phyloP scores from a whole-genome alignment of 2,329 filamentous ascomycete genomes.

The Nemania sp. region DNA sequence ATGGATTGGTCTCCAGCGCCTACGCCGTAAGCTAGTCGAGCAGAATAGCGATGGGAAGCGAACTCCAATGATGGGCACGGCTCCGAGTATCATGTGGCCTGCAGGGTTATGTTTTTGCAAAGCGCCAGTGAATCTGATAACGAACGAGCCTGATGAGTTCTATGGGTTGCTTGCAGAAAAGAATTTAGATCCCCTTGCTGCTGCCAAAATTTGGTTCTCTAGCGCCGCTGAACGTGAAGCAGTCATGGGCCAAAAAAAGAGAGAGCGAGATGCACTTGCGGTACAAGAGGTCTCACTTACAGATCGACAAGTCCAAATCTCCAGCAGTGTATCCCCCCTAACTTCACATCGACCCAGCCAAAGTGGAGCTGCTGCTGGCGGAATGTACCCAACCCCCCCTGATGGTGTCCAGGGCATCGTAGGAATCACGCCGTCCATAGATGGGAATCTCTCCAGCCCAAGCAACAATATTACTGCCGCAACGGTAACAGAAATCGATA shows the following conservation, averaged over 20 bases:
- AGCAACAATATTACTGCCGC: slow-evolving; percentile 45
- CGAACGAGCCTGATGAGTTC: slow-evolving; percentile 46
- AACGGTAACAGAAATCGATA: slow-evolving; percentile 45
- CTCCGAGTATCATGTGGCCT: slow-evolving; percentile 57
- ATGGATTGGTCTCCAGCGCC: slow-evolving; percentile 57
- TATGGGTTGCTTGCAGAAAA: slow-evolving; percentile 45
- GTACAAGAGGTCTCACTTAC: slow-evolving; percentile 48
- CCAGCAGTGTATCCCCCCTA: slow-evolving; percentile 57
- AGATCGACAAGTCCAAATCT: slow-evolving; percentile 46
- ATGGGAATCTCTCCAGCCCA: slow-evolving; percentile 60
- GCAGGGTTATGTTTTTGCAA: slow-evolving; percentile 57
- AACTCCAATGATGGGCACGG: slow-evolving; percentile 41
- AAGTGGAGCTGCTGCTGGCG: slow-evolving; percentile 48
- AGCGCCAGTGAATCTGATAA: slow-evolving; percentile 46
- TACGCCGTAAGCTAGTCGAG: slow-evolving; percentile 49
- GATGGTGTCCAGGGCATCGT: slow-evolving; percentile 61
- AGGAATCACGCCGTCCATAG: slow-evolving; percentile 59
- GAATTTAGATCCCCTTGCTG: slow-evolving; percentile 52
- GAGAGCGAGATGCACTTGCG: slow-evolving; percentile 50
- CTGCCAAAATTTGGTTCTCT: slow-evolving; percentile 54
- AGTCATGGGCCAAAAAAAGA: slow-evolving; percentile 51
- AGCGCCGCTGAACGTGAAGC: slow-evolving; percentile 51
- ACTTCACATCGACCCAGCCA: slow-evolving; percentile 54
- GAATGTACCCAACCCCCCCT: slow-evolving; percentile 73
- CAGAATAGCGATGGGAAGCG: slow-evolving; percentile 47